Conservation (phyloP, 768 basidiomycete genomes). For the Arthromyces matolae region DNA sequence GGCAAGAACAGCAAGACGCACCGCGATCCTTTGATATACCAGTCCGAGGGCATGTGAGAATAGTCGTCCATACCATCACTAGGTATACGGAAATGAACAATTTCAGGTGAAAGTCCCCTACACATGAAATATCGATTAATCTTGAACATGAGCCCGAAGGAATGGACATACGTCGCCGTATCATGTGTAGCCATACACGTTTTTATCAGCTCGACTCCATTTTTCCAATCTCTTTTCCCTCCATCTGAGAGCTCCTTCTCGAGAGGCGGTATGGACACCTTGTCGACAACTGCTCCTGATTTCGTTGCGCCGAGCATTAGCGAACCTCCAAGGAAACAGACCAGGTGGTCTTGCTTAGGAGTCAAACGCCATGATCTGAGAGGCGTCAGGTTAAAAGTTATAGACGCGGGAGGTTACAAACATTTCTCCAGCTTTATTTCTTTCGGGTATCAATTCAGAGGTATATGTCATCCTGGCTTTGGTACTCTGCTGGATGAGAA, state of each 20-base stretch:
- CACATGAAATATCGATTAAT: background rate
- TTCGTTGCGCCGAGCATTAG: constrained; percentile 86
- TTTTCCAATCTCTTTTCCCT: constrained; percentile 76
- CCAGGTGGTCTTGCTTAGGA: constrained; percentile 94
- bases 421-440: constrained; percentile 35
- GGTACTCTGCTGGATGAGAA: constrained; percentile 65
- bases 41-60: constrained; percentile 54
- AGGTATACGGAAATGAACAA: constrained; percentile 76
- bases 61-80: constrained; percentile 49
- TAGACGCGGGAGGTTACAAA: constrained; percentile 15
- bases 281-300: constrained; percentile 47
- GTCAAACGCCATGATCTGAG: constrained; percentile 66
- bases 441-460: constrained; percentile 72
- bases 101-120: constrained; percentile 86
- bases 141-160: background rate
- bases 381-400: background rate
- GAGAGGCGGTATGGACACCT: constrained; percentile 66
- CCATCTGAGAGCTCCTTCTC: constrained; percentile 54
- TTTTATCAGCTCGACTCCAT: constrained; percentile 75
- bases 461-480: constrained; percentile 69
- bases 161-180: constrained; percentile 65
- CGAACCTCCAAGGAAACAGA: constrained; percentile 91
- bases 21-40: constrained; percentile 89
- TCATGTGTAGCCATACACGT: constrained; percentile 88
- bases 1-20: constrained; percentile 26